Percentiles rank a stretch among this genome's conserved stretches.
phyloP scores from a whole-genome alignment of 2,329 filamentous ascomycete genomes.

The Sarocladium brachiariae region DNA sequence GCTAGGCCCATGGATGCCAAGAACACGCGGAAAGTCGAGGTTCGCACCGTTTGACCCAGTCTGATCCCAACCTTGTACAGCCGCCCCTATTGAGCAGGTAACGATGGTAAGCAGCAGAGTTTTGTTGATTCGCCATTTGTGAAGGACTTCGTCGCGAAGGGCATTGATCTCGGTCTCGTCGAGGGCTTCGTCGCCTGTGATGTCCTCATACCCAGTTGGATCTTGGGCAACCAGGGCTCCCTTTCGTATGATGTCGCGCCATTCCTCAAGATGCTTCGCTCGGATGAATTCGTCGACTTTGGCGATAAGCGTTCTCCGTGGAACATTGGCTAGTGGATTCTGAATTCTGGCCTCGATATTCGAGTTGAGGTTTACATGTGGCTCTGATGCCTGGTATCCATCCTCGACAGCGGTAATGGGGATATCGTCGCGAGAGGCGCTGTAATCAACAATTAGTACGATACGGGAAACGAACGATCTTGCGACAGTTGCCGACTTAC shows the following conservation, averaged over 20 bases:
- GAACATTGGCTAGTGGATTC: constrained; percentile 45
- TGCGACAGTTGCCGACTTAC: no score
- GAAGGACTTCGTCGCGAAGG: constrained; percentile 54
- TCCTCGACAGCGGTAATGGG: constrained; percentile 23
- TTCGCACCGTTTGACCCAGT: constrained; percentile 59
- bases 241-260: constrained; percentile 53
- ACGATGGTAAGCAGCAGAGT: constrained; percentile 61
- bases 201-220: constrained; percentile 53
- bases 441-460: background rate
- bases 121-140: constrained; percentile 60
- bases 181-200: constrained; percentile 51
- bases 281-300: constrained; percentile 57
- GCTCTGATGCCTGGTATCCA: constrained; percentile 24
- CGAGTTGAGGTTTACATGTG: constrained; percentile 35
- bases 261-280: constrained; percentile 50
- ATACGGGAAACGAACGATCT: background rate
- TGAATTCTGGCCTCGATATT: constrained; percentile 41
- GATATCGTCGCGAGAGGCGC: constrained; percentile 4
- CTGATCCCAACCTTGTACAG: constrained; percentile 65
- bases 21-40: constrained; percentile 50
- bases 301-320: constrained; percentile 41
- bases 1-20: constrained; percentile 32
- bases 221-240: constrained; percentile 71
- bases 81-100: constrained; percentile 62
- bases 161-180: constrained; percentile 51